Conservation (phyloP, 805 yeast genomes). For the Pichia heedii region DNA sequence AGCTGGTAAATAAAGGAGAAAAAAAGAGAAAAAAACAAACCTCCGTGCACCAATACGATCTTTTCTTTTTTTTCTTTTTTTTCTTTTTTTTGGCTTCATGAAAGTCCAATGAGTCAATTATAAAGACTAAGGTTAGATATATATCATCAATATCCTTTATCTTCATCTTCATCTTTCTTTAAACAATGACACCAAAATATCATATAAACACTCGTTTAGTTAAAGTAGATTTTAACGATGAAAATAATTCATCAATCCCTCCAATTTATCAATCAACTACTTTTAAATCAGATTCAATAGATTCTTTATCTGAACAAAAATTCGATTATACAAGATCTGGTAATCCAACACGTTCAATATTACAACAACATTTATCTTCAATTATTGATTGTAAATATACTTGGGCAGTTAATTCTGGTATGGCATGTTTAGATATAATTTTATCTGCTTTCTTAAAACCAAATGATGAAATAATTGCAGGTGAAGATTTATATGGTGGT, state of each 20-base stretch:
- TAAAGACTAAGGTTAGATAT: too few species aligned
- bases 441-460: conserved; percentile 66
- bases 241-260: conserved; percentile 70
- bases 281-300: conserved; percentile 68
- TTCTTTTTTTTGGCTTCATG: too few species aligned
- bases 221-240: conserved; percentile 51
- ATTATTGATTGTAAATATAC: conserved; percentile 72
- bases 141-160: too few species aligned
- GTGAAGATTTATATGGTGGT: conserved; percentile 93
- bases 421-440: conserved; percentile 80
- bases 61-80: background rate
- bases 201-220: conserved; percentile 54
- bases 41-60: background rate
- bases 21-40: background rate
- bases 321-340: conserved; percentile 89
- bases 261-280: conserved; percentile 95
- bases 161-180: background rate
- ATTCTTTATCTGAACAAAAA: conserved; percentile 54
- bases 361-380: conserved; percentile 70
- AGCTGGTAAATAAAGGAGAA: background rate
- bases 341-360: conserved; percentile 79
- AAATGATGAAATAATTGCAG: conserved; percentile 89
- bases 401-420: conserved; percentile 81
- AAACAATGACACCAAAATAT: background rate
- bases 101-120: too few species aligned